Conservation (phyloP, 1,284 basidiomycete genomes). For the Apiotrichum mycotoxinovorans region DNA sequence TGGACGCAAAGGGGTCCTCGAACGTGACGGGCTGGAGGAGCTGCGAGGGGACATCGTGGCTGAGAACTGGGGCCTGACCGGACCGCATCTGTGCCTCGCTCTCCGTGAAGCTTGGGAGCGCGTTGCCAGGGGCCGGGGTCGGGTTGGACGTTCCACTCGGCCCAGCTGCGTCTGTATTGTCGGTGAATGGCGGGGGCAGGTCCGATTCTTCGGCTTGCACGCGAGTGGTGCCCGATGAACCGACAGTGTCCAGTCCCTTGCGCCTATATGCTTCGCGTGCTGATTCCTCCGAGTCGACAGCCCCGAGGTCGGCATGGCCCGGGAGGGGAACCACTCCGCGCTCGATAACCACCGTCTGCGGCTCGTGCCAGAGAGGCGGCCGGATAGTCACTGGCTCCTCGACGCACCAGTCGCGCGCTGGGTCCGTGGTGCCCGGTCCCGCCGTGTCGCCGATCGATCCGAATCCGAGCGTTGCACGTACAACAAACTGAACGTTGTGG, state of each 20-base stretch:
- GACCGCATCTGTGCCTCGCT: constrained; percentile 37
- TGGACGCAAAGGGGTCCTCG: neutral
- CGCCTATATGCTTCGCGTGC: constrained; percentile 45
- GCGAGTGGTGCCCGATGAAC: constrained; percentile 36
- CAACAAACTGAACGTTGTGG: constrained; percentile 38
- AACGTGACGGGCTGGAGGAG: constrained; percentile 29
- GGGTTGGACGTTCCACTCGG: constrained; percentile 10
- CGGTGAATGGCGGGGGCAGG: constrained; percentile 41
- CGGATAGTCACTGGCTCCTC: constrained; percentile 32
- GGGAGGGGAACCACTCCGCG: constrained; percentile 24
- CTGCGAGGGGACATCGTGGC: constrained; percentile 18
- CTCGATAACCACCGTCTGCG: constrained; percentile 31
- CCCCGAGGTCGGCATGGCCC: constrained; percentile 2
- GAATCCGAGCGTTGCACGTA: constrained; percentile 43
- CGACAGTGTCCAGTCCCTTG: constrained; percentile 48
- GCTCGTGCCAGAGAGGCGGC: constrained; percentile 38
- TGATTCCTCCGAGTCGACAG: constrained; percentile 20
- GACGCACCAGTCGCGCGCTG: constrained; percentile 28
- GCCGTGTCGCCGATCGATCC: constrained; percentile 22
- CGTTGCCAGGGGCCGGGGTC: neutral
- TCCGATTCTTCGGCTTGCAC: neutral
- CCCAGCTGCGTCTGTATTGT: constrained; percentile 12
- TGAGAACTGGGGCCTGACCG: constrained; percentile 28
- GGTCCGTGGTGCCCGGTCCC: constrained; percentile 9
- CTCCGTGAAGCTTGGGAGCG: constrained; percentile 41